Percentiles rank a stretch among this genome's conserved stretches.
Conservation (phyloP, 179 eudicot species). For the Beta macrorhiza region DNA sequence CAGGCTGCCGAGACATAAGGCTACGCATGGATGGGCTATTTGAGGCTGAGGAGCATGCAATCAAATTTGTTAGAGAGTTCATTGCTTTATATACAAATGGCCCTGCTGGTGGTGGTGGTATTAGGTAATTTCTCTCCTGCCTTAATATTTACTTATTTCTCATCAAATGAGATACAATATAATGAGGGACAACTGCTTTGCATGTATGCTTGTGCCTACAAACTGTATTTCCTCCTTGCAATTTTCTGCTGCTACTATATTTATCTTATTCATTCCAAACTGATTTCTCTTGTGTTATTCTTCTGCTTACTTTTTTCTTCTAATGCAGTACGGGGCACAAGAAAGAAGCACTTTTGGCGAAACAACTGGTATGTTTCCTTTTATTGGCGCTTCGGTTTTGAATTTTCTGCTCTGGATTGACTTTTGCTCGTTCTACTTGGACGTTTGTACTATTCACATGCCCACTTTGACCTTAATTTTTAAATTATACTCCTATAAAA, state of each 20-base stretch:
- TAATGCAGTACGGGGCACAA: constrained; percentile 78
- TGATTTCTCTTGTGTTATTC: constrained; percentile 13
- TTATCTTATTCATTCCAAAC: neutral
- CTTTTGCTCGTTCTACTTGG: neutral
- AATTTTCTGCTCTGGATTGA: neutral
- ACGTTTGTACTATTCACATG: too few species aligned
- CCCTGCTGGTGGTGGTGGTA: constrained; percentile 97
- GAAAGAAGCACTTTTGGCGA: constrained; percentile 74
- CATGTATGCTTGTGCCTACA: neutral
- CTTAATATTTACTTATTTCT: neutral
- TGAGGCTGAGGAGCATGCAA: constrained; percentile 63
- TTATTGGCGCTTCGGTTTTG: constrained; percentile 8
- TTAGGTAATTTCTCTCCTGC: constrained; percentile 49
- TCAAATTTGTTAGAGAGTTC: constrained; percentile 70
- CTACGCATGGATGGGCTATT: constrained; percentile 93
- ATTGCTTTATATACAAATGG: constrained; percentile 94
- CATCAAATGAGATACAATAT: neutral
- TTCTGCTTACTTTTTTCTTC: constrained; percentile 8
- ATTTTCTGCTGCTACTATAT: neutral
- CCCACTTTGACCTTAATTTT: too few species aligned
- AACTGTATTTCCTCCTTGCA: constrained; percentile 2
- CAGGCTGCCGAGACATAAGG: constrained; percentile 59
- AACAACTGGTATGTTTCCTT: constrained; percentile 51
- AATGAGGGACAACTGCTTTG: too few species aligned
- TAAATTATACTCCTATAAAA: too few species aligned